Base-by-base conservation (phyloP, 2,329 filamentous ascomycete genomes). In the Ampelomyces quisqualis region DNA sequence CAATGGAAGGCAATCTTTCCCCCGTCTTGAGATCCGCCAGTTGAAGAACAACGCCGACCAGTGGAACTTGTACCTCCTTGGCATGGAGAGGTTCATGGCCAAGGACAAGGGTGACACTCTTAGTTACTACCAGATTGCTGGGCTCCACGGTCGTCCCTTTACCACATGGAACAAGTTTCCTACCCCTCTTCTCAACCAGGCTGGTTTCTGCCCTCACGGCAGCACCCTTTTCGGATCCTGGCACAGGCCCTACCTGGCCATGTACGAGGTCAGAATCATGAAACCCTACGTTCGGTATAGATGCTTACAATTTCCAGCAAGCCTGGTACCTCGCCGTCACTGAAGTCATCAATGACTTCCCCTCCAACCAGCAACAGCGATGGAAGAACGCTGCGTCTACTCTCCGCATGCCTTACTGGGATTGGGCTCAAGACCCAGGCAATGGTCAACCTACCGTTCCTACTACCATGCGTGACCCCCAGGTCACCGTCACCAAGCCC, bases 1-100 rank as follows among this genome's bases (percentile, higher is more conserved):
- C 37, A 49, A 43, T 36, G 57, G 56, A 32, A 48, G 50, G 30
- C 61, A 64, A 10, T 50, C 67, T 17, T 60, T 67, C 13, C 59
- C 67, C 11, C 79, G 88, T 49, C 74, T 76, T 34, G 86, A 93
- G 59, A 79, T 94, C 49, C 76, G 84, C 31, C 72, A 85, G 26
- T 73, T 94, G 53, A 70, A 77, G 38, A 77, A 87, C 43, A 64
- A 67, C 19, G 62, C 76, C 7, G 81, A 88, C 56, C 77, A 79
- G 60, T 89, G 84, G 81, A 88, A 87, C 61, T 69, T 94, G 43
- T 94, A 85, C 65, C 73, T 94, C 18, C 77, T 91, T 34, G 85
- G 84, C 9, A 75, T 93, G 55, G 80, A 80, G 63, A 81, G 82
- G 70, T 81, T 91, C 72, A 83, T 88, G 68, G 77, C 74, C 47